Base-by-base conservation (phyloP, 805 yeast genomes). In the Lipomyces anomalus region DNA sequence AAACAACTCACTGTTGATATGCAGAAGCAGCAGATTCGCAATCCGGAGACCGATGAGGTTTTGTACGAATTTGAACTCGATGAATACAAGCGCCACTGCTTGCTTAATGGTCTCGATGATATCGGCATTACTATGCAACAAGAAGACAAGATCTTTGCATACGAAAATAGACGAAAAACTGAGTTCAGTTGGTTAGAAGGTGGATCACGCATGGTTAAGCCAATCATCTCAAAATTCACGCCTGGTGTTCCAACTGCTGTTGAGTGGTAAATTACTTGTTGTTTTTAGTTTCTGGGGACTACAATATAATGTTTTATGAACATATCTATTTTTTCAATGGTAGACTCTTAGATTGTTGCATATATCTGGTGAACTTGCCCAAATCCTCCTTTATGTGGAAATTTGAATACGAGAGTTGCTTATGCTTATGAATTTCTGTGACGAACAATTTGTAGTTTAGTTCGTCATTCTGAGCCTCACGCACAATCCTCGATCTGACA, bases 81-180 rank as follows among this genome's bases (percentile, higher is more conserved):
- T 66, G 76, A 71, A 28, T 92, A 89, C 75, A 83, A 97, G 75
- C 88, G 89, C 69, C 95, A 90, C 67, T 92, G 97, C 65, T 74
- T 92, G 58, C 72, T 90, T 46, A 87, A 92, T 56, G 98, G 98
- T 53, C 79, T 92, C 52, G 98, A 92, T 66, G 98, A 92, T 65
- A 92, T 92, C 67, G 97, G 97, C 35, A 76, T 92, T 61, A 92
- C 98, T 42, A 70, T 92, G 59, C 90, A 88, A 67, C 87, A 88
- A 69, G 96, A 86, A 68, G 78, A 78, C 43, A 79, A 59, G 66
- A 92, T 92, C 58, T 47, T 65, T 43, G 73, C 78, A 57, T 92
- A 79, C 61, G 98, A 92, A 72, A 76, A 69, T 20, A 67, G 69
- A 53, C 84, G 98, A 75, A 80, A 75, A 63, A 80, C 74, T 42